A percentile compares a stretch with the other conserved stretches of the same genome.
Evolutionary conservation across 768 basidiomycete species (phyloP).

Genomic region (Piloderma croceum): DNA sequence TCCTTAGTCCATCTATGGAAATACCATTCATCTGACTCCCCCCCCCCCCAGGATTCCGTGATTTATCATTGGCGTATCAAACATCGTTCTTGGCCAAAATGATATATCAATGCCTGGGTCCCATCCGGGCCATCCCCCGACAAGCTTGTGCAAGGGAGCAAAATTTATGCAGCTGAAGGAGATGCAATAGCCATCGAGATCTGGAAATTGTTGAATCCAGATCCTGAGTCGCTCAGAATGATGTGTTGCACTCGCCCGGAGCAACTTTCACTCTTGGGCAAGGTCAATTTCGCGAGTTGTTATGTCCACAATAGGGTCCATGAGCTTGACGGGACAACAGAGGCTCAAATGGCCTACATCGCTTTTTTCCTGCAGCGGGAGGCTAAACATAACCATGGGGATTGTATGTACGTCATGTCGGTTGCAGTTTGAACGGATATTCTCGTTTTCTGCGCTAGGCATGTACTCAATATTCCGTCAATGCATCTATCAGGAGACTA

Average conservation of each 20-base stretch:
- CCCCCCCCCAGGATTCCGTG: conserved; percentile 15
- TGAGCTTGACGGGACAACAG: conserved; percentile 6
- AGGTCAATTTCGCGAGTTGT: no score
- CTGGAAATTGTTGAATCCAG: conserved; percentile 14
- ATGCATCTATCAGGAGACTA: background rate
- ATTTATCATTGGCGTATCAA: conserved; percentile 17
- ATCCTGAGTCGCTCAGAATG: background rate
- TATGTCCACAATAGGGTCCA: conserved; percentile 5
- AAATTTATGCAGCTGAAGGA: conserved; percentile 11
- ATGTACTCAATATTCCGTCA: conserved; percentile 1
- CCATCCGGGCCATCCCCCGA: conserved; percentile 8
- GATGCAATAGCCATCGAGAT: no score
- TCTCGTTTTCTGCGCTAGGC: conserved; percentile 15
- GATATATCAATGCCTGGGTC: conserved; percentile 15
- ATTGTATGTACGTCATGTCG: conserved; percentile 12
- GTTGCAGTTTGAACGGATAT: conserved; percentile 15
- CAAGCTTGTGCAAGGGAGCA: conserved; percentile 8
- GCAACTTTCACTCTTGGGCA: conserved; percentile 14
- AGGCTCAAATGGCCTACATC: conserved; percentile 7
- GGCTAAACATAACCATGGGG: conserved; percentile 10
- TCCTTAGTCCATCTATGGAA: conserved; percentile 8
- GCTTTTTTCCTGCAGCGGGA: conserved; percentile 8
- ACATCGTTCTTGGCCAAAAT: conserved; percentile 10
- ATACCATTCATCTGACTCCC: background rate
- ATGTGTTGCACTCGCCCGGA: conserved; percentile 13